These are phyloP conservation scores for Fusarium nurragi DNA, from an alignment of 2,329 filamentous ascomycete genomes.

Conservation along the genomic window DNA sequence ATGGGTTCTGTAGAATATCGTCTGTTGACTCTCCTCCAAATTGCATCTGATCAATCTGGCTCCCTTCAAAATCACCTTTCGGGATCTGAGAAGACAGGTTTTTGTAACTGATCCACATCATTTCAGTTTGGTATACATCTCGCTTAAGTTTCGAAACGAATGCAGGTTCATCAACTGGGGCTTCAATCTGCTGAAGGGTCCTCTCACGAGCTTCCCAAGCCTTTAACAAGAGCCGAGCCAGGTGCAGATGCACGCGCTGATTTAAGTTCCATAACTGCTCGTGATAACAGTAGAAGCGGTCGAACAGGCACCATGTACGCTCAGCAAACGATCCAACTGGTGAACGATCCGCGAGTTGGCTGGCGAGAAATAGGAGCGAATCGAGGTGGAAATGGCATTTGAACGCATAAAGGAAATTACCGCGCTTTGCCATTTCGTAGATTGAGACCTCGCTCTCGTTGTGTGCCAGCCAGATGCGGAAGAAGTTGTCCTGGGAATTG, in stretches of 20 bases:
- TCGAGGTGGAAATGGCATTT: neutral
- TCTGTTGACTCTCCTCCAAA: neutral
- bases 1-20: neutral
- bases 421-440: neutral
- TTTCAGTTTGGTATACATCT: neutral
- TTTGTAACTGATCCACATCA: neutral
- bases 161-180: neutral
- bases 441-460: neutral
- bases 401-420: neutral
- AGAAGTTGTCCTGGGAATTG: constrained; percentile 7
- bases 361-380: constrained; percentile 1
- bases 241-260: neutral
- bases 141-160: neutral
- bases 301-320: constrained; percentile 2
- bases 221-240: neutral
- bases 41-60: neutral
- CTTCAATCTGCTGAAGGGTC: neutral
- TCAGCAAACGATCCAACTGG: constrained; percentile 3
- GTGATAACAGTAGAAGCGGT: neutral
- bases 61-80: accelerated
- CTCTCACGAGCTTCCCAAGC: neutral
- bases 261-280: constrained; percentile 9
- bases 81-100: neutral
- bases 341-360: neutral
- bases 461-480: constrained; percentile 5